Evolutionary conservation across 148 eudicot genomes (phyloP).

Genomic region (Vaccinium darrowii): DNA sequence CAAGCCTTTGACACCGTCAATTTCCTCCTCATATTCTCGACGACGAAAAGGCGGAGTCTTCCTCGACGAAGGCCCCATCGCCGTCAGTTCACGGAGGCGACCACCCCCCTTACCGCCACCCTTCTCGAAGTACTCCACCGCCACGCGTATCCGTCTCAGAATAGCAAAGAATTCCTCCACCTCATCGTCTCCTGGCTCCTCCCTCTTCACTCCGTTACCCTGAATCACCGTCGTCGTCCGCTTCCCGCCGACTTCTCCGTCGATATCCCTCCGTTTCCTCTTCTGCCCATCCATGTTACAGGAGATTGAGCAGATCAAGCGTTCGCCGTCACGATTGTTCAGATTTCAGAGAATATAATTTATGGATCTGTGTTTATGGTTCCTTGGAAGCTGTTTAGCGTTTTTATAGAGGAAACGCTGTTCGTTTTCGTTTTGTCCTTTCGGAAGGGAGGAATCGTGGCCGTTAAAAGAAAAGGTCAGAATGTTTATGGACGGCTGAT

Average conservation of each 20-base stretch:
- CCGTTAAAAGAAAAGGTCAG: too few relatives aligned
- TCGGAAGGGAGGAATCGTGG: too few relatives aligned
- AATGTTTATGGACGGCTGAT: too few relatives aligned
- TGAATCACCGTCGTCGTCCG: neutral
- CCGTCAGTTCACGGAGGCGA: conserved; percentile 9
- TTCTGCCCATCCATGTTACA: conserved; percentile 6
- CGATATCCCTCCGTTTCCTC: conserved; percentile 4
- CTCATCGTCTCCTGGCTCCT: conserved; percentile 22
- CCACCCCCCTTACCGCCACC: neutral
- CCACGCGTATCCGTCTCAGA: conserved; percentile 28
- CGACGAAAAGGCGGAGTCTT: conserved; percentile 10
- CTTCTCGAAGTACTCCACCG: conserved; percentile 28
- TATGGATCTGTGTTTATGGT: too few relatives aligned
- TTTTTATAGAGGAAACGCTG: too few relatives aligned
- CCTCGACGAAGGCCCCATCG: neutral
- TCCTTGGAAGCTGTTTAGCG: too few relatives aligned
- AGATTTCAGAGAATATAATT: neutral
- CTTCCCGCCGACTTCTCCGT: conserved; percentile 8
- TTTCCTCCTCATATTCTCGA: neutral
- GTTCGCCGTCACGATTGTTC: neutral
- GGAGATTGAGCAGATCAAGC: neutral
- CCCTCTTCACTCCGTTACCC: neutral
- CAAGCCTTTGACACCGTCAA: conserved; percentile 7
- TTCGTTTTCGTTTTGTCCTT: too few relatives aligned
- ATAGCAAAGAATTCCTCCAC: conserved; percentile 43